Evolutionary conservation across 345 rosid genomes (phyloP).

Genomic region (Euphorbia lathyris): DNA sequence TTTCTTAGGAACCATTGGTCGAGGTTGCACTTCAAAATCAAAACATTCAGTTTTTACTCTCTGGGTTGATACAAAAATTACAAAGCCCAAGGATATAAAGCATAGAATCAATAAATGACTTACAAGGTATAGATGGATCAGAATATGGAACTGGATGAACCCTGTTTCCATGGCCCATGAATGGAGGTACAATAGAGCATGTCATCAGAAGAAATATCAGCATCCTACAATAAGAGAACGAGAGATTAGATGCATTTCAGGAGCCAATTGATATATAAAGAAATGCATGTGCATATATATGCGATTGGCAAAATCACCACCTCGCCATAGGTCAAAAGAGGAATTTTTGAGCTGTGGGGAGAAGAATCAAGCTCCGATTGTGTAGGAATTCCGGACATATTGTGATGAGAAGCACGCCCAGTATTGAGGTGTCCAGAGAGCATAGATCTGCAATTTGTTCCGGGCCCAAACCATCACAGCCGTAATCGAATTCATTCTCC

Average conservation of each 20-base stretch:
- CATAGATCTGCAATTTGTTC: conserved; percentile 60
- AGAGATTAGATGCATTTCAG: not conserved
- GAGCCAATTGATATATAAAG: not conserved
- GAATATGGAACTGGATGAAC: conserved; percentile 63
- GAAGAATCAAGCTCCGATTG: conserved; percentile 68
- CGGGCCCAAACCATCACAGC: conserved; percentile 50
- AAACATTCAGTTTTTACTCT: conserved; percentile 12
- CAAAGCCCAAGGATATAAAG: not conserved
- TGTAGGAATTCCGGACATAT: conserved; percentile 39
- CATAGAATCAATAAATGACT: conserved; percentile 24
- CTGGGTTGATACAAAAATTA: not conserved
- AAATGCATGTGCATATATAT: not conserved
- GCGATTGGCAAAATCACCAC: conserved; percentile 50
- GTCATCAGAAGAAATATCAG: conserved; percentile 81
- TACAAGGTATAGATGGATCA: conserved; percentile 72
- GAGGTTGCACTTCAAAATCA: conserved; percentile 58
- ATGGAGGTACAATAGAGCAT: conserved; percentile 89
- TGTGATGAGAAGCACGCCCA: conserved; percentile 42
- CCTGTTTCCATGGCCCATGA: conserved; percentile 64
- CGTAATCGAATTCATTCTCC: conserved; percentile 83
- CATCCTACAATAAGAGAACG: conserved; percentile 41
- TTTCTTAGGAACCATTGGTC: conserved; percentile 92
- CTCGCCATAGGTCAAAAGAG: conserved; percentile 83
- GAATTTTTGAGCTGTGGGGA: conserved; percentile 64
- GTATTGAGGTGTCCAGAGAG: conserved; percentile 52